Base-by-base conservation (phyloP, 2,329 filamentous ascomycete species). In the Dendrostoma leiphaemia region DNA sequence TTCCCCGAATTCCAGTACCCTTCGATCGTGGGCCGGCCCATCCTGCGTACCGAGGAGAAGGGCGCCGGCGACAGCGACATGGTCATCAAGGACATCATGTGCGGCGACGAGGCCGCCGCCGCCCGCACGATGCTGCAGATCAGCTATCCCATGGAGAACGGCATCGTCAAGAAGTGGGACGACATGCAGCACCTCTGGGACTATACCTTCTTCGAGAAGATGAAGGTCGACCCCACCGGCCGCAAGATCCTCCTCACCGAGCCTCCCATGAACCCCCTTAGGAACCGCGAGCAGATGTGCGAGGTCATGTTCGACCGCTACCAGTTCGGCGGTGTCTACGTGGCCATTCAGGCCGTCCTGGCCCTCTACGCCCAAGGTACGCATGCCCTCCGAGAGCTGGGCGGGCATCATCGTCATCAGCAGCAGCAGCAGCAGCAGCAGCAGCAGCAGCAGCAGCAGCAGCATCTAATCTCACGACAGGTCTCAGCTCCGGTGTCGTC, bases 141-240 rank as follows among this genome's bases (percentile, higher is more conserved):
- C 69, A 96, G 89, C 73, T 99, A 99, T 72, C 94, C 94, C 64
- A 99, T 99, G 94, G 94, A 99, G 74, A 99, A 99, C 72, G 94
- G 94, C 66, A 97, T 99, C 67, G 91, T 99, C 63, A 97, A 97
- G 83, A 92, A 91, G 69, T 99, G 94, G 94, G 94, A 99, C 65
- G 94, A 99, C 73, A 99, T 99, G 94, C 90, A 96, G 78, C 93
- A 97, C 70, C 86, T 99, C 53, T 99, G 94, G 94, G 93, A 99
- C 76, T 97, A 95, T 73, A 99, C 94, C 23, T 99, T 99, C 73
- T 88, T 84, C 74, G 93, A 99, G 72, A 97, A 97, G 84, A 90
- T 99, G 84, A 85, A 91, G 73, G 80, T 99, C 63, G 90, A 97
- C 71, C 85, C 94, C 2, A 84, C 84, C 21, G 93, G 91, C 62